phyloP scores from a whole-genome alignment of 306 rosid genomes.

The Abrus pulchellus region DNA sequence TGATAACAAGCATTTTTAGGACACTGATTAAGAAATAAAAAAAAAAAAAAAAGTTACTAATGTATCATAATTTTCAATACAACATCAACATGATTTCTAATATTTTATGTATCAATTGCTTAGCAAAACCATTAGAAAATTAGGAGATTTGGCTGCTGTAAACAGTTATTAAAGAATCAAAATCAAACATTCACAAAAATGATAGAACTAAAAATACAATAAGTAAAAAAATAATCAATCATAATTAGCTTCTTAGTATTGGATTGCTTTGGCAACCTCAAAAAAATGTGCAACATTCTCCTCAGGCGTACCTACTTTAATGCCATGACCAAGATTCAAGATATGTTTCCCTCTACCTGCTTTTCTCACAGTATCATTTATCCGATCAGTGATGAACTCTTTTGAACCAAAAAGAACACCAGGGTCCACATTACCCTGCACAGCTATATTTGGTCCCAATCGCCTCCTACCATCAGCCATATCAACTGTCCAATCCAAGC shows the following conservation, averaged over 20 bases:
- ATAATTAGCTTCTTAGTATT: slow-evolving; percentile 60
- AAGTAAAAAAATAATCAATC: not conserved
- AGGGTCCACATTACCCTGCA: slow-evolving; percentile 97
- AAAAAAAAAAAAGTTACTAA: no score
- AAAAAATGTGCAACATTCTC: slow-evolving; percentile 91
- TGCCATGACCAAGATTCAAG: slow-evolving; percentile 73
- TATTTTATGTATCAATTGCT: no score
- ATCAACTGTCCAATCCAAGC: slow-evolving; percentile 99
- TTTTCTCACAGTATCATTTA: slow-evolving; percentile 85
- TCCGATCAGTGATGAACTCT: slow-evolving; percentile 81
- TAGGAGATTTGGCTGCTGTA: not conserved
- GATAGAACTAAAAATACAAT: slow-evolving; percentile 17
- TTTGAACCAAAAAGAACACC: slow-evolving; percentile 97
- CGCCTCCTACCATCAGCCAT: slow-evolving; percentile 95
- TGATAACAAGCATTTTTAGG: no score
- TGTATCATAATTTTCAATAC: no score
- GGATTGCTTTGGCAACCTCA: slow-evolving; percentile 90
- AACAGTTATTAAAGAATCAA: slow-evolving; percentile 4
- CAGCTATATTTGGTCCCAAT: slow-evolving; percentile 83
- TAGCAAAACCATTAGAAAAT: not conserved
- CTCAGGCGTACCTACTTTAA: slow-evolving; percentile 61
- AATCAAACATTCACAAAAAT: not conserved
- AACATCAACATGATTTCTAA: no score
- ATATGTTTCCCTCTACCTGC: slow-evolving; percentile 86
- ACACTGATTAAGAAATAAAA: no score